Conservation (phyloP, 805 yeast genomes). For the Sugiyamaella chiloensis region DNA sequence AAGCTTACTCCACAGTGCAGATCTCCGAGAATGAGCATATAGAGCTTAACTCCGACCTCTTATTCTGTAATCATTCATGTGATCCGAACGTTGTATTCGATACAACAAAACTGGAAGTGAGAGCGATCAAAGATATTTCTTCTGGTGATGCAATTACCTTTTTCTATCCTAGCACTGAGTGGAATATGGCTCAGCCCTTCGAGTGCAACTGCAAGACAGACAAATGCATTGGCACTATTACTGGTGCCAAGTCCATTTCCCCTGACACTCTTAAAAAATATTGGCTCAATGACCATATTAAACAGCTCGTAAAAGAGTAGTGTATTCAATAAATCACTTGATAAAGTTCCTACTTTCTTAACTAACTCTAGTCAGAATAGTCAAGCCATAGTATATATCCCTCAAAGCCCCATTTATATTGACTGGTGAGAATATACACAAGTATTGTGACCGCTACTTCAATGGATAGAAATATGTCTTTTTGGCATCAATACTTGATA, state of each 20-base stretch:
- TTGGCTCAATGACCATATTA: slow-evolving; percentile 10
- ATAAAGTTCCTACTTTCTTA: too few species aligned
- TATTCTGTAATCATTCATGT: slow-evolving; percentile 13
- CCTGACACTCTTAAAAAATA: slow-evolving; percentile 1
- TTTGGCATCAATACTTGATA: too few species aligned
- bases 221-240: slow-evolving; percentile 5
- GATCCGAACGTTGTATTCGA: slow-evolving; percentile 14
- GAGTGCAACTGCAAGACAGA: slow-evolving; percentile 6
- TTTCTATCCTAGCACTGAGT: slow-evolving; percentile 15
- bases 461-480: too few species aligned
- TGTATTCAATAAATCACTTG: too few species aligned
- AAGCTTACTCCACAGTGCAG: slow-evolving; percentile 13
- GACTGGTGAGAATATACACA: too few species aligned
- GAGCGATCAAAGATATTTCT: slow-evolving; percentile 9
- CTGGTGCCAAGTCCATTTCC: slow-evolving; percentile 6
- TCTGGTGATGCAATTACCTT: slow-evolving; percentile 9
- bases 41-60: slow-evolving; percentile 11
- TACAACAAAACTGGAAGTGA: slow-evolving; percentile 5
- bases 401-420: too few species aligned
- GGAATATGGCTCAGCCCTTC: slow-evolving; percentile 13
- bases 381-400: too few species aligned
- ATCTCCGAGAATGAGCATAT: slow-evolving; percentile 6
- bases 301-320: not conserved
- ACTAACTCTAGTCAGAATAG: too few species aligned
- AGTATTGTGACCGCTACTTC: too few species aligned